Evolutionary conservation across 179 eudicot genomes (phyloP), one percentile per base, ranked within the genome.

Genomic region (Silene vulgaris): DNA sequence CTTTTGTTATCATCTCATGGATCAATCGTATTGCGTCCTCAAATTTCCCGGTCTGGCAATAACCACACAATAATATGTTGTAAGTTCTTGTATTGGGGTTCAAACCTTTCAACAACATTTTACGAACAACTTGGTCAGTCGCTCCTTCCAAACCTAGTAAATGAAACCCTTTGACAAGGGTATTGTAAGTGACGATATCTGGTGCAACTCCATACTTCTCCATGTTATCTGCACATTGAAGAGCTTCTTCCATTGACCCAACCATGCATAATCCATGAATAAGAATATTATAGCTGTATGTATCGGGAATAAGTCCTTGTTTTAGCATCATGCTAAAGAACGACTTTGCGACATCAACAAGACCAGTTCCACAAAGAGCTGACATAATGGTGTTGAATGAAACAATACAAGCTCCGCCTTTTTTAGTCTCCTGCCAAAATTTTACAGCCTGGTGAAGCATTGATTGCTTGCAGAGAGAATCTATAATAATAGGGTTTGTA

Each of bases 221-320:
- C 98, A 93, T 93, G 79, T 85, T 90, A 60, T 78, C 73, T 11
- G 85, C 45, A 35, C 86, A 85, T 17, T 82, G 82, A 72, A 93
- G 78, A 71, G 98, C 97, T 79, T 91, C 97, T 84, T 93, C 92
- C 83, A 93, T 72, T 29, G 80, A 82, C 64, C 98, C 98, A 52
- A 85, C 85, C 69, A 82, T 54, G 74, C 92, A 91, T 50, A 91
- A 80, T 61, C 93, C 97, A 79, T 89, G 87, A 80, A 93, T 86
- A 62, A 91, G 90, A 50, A 87, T 93, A 79, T 90, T 93, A 74
- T 90, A 91, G 82, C 89, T 93, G 74, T 88, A 90, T 57, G 72
- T 72, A 86, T 92, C 92, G 61, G 98, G 97, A 77, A 62, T 74
- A 74, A 93, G 81, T 66, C 98, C 98, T 72, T 30, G 78, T 77